Conservation (phyloP, 352 stramenopile species). For the Phytophthora sojae region DNA sequence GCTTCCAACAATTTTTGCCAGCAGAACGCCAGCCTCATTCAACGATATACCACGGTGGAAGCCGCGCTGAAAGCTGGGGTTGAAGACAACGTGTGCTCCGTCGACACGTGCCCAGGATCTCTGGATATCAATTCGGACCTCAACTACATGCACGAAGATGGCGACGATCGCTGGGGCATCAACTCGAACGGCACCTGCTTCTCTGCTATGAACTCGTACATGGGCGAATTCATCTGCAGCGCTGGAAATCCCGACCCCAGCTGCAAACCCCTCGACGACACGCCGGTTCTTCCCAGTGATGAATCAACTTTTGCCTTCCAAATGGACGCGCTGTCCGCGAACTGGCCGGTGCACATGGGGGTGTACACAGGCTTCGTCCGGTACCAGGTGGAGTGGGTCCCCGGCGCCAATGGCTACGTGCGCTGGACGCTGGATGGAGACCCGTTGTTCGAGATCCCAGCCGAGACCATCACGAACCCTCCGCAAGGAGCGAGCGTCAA, state of each 20-base stretch:
- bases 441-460: slow-evolving; percentile 91
- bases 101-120: slow-evolving; percentile 49
- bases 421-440: slow-evolving; percentile 85
- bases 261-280: slow-evolving; percentile 30
- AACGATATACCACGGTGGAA: slow-evolving; percentile 38
- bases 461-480: slow-evolving; percentile 56
- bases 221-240: slow-evolving; percentile 56
- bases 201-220: slow-evolving; percentile 53
- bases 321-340: slow-evolving; percentile 77
- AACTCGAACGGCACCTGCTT: slow-evolving; percentile 62
- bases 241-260: slow-evolving; percentile 38
- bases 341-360: slow-evolving; percentile 61
- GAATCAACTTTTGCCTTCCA: slow-evolving; percentile 65
- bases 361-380: slow-evolving; percentile 53
- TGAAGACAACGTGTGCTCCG: slow-evolving; percentile 49
- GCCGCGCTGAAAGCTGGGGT: slow-evolving; percentile 34
- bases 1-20: slow-evolving; percentile 65
- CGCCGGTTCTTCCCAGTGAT: slow-evolving; percentile 10
- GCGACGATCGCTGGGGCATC: slow-evolving; percentile 46
- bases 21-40: slow-evolving; percentile 32
- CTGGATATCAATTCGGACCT: slow-evolving; percentile 50
- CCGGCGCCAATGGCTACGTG: slow-evolving; percentile 57
- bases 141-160: slow-evolving; percentile 28
- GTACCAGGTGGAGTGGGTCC: slow-evolving; percentile 76
- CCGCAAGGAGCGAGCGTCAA: slow-evolving; percentile 52